Conservation (phyloP, 768 basidiomycete genomes). For the Boletus sp. region DNA sequence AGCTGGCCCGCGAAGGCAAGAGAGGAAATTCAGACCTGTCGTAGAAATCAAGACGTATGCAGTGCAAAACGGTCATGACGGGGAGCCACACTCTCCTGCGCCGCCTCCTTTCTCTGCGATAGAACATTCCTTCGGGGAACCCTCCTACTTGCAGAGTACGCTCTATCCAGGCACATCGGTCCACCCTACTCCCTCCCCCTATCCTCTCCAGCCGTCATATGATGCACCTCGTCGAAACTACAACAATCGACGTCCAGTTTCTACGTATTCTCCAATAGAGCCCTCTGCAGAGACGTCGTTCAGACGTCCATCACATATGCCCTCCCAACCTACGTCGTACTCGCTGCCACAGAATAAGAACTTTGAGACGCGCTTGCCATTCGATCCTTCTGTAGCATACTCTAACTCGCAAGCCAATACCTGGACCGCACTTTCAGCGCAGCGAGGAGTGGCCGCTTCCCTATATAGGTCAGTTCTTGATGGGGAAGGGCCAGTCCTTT, state of each 20-base stretch:
- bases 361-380: slow-evolving; percentile 26
- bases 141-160: slow-evolving; percentile 29
- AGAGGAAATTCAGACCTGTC: background rate
- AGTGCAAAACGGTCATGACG: background rate
- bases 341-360: slow-evolving; percentile 1
- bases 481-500: background rate
- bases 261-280: slow-evolving; percentile 4
- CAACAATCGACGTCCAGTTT: slow-evolving; percentile 4
- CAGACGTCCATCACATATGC: slow-evolving; percentile 18
- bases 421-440: slow-evolving; percentile 1
- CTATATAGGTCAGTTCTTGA: slow-evolving; percentile 55
- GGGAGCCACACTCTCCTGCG: slow-evolving; percentile 16
- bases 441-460: slow-evolving; percentile 31
- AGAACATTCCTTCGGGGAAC: slow-evolving; percentile 37
- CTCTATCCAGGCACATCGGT: slow-evolving; percentile 21
- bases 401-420: slow-evolving; percentile 15
- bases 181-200: slow-evolving; percentile 19
- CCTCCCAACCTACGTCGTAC: slow-evolving; percentile 3
- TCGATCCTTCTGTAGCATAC: slow-evolving; percentile 51
- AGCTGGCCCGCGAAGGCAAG: background rate
- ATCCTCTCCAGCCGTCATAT: slow-evolving; percentile 22
- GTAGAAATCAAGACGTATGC: slow-evolving; percentile 5
- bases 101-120: slow-evolving; percentile 35
- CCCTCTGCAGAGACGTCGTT: slow-evolving; percentile 12
- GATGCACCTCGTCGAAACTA: slow-evolving; percentile 14